Evolutionary conservation across 2,329 filamentous ascomycete species (phyloP).

Genomic region (Ilyonectria mors-panacis): DNA sequence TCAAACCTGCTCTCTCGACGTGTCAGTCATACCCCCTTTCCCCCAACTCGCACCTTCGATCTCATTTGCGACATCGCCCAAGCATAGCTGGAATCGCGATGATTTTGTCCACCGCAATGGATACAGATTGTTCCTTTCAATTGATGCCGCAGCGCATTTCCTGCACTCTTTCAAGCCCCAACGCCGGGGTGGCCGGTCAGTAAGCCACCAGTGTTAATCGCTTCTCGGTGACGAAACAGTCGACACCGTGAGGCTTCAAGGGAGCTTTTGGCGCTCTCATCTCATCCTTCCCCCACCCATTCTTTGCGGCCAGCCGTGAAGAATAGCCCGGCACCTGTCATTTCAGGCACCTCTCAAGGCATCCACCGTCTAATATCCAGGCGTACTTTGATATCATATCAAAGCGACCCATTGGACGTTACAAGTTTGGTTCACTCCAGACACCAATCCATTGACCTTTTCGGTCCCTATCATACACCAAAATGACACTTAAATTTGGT

Average conservation of each 20-base stretch:
- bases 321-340: background rate
- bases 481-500: conserved; percentile 41
- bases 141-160: conserved; percentile 42
- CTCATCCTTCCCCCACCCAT: conserved; percentile 11
- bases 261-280: conserved; percentile 36
- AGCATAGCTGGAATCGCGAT: conserved; percentile 42
- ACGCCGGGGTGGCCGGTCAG: conserved; percentile 63
- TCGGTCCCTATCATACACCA: conserved; percentile 6
- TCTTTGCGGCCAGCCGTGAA: conserved; percentile 5
- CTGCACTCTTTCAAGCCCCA: conserved; percentile 63
- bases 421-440: conserved; percentile 9
- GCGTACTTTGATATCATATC: conserved; percentile 8
- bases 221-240: conserved; percentile 46
- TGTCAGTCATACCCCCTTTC: conserved; percentile 35
- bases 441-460: conserved; percentile 20
- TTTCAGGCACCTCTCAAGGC: background rate
- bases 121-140: conserved; percentile 11
- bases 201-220: conserved; percentile 51
- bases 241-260: conserved; percentile 41
- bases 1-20: conserved; percentile 3
- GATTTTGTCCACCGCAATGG: conserved; percentile 42
- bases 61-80: conserved; percentile 35
- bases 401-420: background rate
- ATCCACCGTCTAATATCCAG: background rate
- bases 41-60: conserved; percentile 28